Evolutionary conservation across 2,329 filamentous ascomycete genomes (phyloP).

Genomic region (Chaetoscypha palmicola): DNA sequence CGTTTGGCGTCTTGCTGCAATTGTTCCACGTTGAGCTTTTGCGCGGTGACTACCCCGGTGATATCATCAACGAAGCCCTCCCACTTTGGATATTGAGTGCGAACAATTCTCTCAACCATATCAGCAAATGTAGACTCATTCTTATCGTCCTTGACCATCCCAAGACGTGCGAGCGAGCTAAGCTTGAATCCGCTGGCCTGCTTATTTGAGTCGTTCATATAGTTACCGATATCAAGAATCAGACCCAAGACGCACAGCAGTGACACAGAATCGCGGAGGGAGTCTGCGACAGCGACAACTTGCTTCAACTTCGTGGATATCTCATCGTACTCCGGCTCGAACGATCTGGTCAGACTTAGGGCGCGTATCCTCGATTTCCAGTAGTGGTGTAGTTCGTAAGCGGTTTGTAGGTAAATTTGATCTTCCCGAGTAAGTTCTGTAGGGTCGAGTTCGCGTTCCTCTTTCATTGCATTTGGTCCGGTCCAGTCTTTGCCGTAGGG

Average conservation of each 20-base stretch:
- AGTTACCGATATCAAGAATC: conserved; percentile 97
- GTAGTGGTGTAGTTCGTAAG: conserved; percentile 92
- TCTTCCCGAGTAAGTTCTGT: conserved; percentile 86
- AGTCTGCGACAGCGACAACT: conserved; percentile 82
- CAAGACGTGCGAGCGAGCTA: conserved; percentile 82
- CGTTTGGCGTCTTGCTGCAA: conserved; percentile 78
- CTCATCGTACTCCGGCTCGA: conserved; percentile 85
- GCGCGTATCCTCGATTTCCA: conserved; percentile 98
- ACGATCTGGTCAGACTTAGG: conserved; percentile 74
- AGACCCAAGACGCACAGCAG: conserved; percentile 94
- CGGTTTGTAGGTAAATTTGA: conserved; percentile 88
- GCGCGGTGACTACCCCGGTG: conserved; percentile 63
- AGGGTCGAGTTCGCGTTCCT: conserved; percentile 78
- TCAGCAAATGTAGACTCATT: conserved; percentile 96
- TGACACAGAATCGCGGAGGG: conserved; percentile 81
- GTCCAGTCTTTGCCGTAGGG: conserved; percentile 97
- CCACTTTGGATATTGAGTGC: conserved; percentile 95
- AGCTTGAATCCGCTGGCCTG: conserved; percentile 97
- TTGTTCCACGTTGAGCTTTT: conserved; percentile 94
- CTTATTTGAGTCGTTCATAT: conserved; percentile 99
- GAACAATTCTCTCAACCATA: conserved; percentile 90
- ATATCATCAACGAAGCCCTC: conserved; percentile 85
- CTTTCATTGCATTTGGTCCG: conserved; percentile 70
- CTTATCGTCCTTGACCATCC: conserved; percentile 99
- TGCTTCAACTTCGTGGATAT: conserved; percentile 78